Percentiles rank a stretch among this genome's conserved stretches.
Evolutionary conservation across 2,329 filamentous ascomycete species (phyloP).

Genomic region (Colletotrichum falcatum): DNA sequence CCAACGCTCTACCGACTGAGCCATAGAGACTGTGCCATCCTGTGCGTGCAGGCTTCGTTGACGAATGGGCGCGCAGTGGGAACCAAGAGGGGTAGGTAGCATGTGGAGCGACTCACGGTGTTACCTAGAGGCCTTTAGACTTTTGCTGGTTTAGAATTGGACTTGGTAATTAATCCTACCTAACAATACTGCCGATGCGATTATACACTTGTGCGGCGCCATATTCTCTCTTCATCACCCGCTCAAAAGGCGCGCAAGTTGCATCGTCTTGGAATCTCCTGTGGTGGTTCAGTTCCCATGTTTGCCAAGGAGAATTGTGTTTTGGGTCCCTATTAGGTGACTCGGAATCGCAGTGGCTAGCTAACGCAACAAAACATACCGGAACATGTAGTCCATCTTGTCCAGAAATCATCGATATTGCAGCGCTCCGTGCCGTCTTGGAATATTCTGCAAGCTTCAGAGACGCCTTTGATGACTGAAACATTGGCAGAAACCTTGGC

Average conservation of each 20-base stretch:
- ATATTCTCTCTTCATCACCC: background rate
- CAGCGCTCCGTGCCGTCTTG: background rate
- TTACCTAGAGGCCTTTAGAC: too few species aligned
- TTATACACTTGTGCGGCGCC: background rate
- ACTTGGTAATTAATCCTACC: too few species aligned
- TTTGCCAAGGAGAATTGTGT: background rate
- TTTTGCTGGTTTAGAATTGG: too few species aligned
- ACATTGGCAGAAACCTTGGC: background rate
- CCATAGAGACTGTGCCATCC: constrained; percentile 32
- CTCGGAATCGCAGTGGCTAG: too few species aligned
- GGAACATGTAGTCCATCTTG: background rate
- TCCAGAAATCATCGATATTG: background rate
- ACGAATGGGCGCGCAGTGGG: too few species aligned
- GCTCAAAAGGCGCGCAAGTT: background rate
- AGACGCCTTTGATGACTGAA: background rate
- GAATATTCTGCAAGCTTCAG: too few species aligned
- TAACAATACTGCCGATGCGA: background rate
- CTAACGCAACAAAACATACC: background rate
- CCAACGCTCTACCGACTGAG: constrained; percentile 41
- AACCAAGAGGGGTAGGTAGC: too few species aligned
- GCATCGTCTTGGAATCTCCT: background rate
- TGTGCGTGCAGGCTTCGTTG: too few species aligned
- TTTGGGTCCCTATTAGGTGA: too few species aligned
- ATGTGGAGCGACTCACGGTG: too few species aligned
- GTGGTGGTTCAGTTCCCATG: background rate